A percentile compares a stretch with the other conserved stretches of the same genome.
Evolutionary conservation across 2,329 filamentous ascomycete species (phyloP).

Genomic region (Pyrenophora tritici-repentis): DNA sequence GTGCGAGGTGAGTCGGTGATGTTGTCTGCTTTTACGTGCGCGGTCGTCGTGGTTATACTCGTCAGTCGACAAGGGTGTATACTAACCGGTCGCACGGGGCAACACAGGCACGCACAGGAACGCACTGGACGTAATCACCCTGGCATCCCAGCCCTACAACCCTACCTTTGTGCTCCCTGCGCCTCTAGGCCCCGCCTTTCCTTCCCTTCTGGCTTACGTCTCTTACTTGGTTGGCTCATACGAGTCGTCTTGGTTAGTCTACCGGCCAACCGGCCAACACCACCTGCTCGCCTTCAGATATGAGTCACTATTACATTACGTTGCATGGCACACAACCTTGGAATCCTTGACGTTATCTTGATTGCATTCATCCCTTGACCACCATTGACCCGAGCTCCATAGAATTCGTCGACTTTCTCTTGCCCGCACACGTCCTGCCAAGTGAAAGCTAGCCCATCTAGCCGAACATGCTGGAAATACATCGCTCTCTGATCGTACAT

Average conservation of each 20-base stretch:
- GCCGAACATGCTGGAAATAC: slow-evolving; percentile 15
- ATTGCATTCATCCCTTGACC: slow-evolving; percentile 10
- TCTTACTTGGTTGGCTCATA: slow-evolving; percentile 1
- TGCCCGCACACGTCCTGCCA: slow-evolving; percentile 1
- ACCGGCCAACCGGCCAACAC: neutral
- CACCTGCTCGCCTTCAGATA: neutral
- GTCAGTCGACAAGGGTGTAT: slow-evolving; percentile 11
- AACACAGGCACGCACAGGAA: slow-evolving; percentile 11
- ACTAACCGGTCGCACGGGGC: slow-evolving; percentile 15
- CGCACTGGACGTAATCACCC: slow-evolving; percentile 12
- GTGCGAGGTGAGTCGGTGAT: neutral
- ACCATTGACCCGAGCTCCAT: slow-evolving; percentile 1
- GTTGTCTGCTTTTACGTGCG: neutral
- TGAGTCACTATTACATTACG: slow-evolving; percentile 9
- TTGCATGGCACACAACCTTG: neutral
- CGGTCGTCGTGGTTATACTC: slow-evolving; percentile 8
- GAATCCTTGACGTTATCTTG: neutral
- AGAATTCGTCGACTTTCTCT: slow-evolving; percentile 7
- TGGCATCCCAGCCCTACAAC: slow-evolving; percentile 3
- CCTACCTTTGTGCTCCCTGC: slow-evolving; percentile 2
- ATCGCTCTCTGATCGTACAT: slow-evolving; percentile 18
- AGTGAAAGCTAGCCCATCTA: slow-evolving; percentile 6
- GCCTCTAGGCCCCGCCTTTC: neutral
- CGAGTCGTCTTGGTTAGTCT: neutral
- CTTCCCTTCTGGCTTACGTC: neutral